phyloP scores from a whole-genome alignment of 1,284 basidiomycete genomes.

The Agaricales sp. region DNA sequence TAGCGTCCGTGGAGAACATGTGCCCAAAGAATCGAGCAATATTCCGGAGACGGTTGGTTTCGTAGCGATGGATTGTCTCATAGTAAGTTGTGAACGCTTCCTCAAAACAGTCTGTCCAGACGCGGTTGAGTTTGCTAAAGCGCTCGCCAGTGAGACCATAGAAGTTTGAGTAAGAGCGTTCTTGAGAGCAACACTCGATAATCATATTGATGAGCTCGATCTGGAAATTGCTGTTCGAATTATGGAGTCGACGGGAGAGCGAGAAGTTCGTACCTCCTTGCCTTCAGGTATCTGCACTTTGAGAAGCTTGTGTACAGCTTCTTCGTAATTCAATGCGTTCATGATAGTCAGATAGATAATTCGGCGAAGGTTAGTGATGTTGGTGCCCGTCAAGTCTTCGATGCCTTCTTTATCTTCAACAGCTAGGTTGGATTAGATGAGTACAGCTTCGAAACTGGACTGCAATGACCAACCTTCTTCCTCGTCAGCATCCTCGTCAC shows the following conservation, averaged over 20 bases:
- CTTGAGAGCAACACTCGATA: slow-evolving; percentile 99
- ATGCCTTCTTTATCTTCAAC: slow-evolving; percentile 81
- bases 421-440: slow-evolving; percentile 21
- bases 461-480: slow-evolving; percentile 34
- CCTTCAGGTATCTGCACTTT: slow-evolving; percentile 90
- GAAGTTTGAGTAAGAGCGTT: slow-evolving; percentile 93
- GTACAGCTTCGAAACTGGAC: slow-evolving; percentile 7
- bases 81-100: slow-evolving; percentile 87
- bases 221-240: slow-evolving; percentile 26
- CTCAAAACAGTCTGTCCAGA: slow-evolving; percentile 89
- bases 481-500: slow-evolving; percentile 53
- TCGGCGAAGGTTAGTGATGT: slow-evolving; percentile 89
- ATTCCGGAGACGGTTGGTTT: slow-evolving; percentile 95
- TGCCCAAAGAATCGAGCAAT: slow-evolving; percentile 97
- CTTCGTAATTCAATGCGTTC: slow-evolving; percentile 96
- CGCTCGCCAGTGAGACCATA: slow-evolving; percentile 95
- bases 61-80: slow-evolving; percentile 95
- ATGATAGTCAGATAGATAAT: slow-evolving; percentile 98
- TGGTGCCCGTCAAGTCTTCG: slow-evolving; percentile 91
- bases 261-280: slow-evolving; percentile 63
- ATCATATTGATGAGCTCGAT: slow-evolving; percentile 98
- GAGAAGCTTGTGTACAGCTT: slow-evolving; percentile 96
- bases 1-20: slow-evolving; percentile 73
- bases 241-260: neutral
- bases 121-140: slow-evolving; percentile 90